Percentiles rank a stretch among this genome's conserved stretches.
Conservation (phyloP, 371 early-diverging fungal genomes). For the Sporodiniella umbellata region DNA sequence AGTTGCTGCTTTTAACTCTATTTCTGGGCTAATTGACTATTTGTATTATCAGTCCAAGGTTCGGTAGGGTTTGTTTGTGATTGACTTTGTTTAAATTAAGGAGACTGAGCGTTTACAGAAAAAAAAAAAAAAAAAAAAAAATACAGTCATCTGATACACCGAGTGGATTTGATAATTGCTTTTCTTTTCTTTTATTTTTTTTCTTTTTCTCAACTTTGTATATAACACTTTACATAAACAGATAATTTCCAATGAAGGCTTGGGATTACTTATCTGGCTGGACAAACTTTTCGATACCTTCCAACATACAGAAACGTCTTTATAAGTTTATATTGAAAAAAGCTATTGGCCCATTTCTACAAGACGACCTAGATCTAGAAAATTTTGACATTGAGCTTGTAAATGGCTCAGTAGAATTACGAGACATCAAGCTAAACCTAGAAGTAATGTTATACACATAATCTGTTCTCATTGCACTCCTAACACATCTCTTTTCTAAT, state of each 20-base stretch:
- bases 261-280: constrained; percentile 45
- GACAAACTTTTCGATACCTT: constrained; percentile 54
- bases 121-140: too few species aligned
- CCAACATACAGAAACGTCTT: constrained; percentile 79
- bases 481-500: neutral
- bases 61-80: too few species aligned
- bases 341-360: constrained; percentile 84
- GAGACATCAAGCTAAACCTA: constrained; percentile 75
- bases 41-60: too few species aligned
- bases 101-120: neutral
- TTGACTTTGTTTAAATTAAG: neutral
- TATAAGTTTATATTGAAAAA: constrained; percentile 80
- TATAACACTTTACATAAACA: too few species aligned
- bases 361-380: constrained; percentile 75
- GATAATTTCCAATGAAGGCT: constrained; percentile 33
- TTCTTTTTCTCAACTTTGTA: neutral
- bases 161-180: neutral
- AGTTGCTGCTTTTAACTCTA: too few species aligned
- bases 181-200: constrained; percentile 1
- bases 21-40: too few species aligned
- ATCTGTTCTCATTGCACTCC: neutral
- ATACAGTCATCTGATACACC: constrained; percentile 1
- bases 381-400: constrained; percentile 87
- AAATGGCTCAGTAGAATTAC: constrained; percentile 74
- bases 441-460: constrained; percentile 58